These are phyloP conservation scores for Physaria fendleri DNA, from an alignment of 345 rosid species.

Conservation along the genomic window DNA sequence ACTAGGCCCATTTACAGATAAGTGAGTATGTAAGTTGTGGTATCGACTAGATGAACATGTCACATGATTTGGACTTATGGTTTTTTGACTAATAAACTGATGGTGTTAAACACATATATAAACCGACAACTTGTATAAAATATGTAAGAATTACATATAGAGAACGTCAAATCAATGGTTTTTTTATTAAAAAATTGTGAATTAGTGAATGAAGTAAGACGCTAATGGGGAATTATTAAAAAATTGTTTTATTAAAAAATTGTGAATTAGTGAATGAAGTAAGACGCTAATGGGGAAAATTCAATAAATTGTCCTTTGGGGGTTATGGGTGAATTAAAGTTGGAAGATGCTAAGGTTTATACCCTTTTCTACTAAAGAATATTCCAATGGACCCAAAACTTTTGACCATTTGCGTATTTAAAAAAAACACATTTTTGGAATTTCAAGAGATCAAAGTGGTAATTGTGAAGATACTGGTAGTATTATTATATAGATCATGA, in stretches of 20 bases:
- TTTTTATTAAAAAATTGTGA: not conserved
- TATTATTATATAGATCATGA: not conserved
- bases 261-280: not conserved
- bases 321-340: not conserved
- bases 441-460: not conserved
- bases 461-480: not conserved
- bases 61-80: not conserved
- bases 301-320: not conserved
- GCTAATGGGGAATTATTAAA: not conserved
- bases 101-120: not conserved
- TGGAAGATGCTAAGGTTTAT: slow-evolving; percentile 29
- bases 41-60: too few species aligned
- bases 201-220: slow-evolving; percentile 10
- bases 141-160: not conserved
- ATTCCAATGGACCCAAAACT: slow-evolving; percentile 15
- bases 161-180: not conserved
- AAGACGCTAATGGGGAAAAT: slow-evolving; percentile 3
- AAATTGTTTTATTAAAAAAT: not conserved
- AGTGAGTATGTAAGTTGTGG: too few species aligned
- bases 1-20: not conserved
- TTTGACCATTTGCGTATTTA: not conserved
- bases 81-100: not conserved
- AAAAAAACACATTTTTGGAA: not conserved
- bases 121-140: not conserved
- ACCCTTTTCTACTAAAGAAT: slow-evolving; percentile 7